A percentile compares a stretch with the other conserved stretches of the same genome.
Evolutionary conservation across 1,284 basidiomycete genomes (phyloP).

Genomic region (Ceratobasidium sp.): DNA sequence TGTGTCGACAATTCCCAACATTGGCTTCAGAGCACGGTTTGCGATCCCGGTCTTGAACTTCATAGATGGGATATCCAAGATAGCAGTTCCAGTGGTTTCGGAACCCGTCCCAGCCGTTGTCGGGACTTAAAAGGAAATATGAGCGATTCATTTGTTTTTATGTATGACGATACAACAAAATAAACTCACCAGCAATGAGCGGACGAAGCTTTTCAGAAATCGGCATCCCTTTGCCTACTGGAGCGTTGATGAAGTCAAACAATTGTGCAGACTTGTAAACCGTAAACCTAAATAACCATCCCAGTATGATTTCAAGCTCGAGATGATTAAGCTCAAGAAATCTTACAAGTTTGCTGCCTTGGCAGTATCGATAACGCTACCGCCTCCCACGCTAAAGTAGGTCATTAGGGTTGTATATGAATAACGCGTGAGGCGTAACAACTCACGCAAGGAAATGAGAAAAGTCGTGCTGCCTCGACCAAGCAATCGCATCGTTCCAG

Average conservation of each 20-base stretch:
- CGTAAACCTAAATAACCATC: constrained; percentile 62
- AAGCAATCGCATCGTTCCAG: constrained; percentile 86
- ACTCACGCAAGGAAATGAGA: constrained; percentile 91
- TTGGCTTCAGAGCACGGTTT: constrained; percentile 87
- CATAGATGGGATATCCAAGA: constrained; percentile 78
- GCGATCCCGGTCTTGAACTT: constrained; percentile 98
- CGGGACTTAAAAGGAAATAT: constrained; percentile 63
- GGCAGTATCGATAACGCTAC: constrained; percentile 94
- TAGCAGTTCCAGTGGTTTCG: constrained; percentile 97
- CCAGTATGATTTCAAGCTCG: constrained; percentile 12
- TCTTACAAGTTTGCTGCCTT: constrained; percentile 89
- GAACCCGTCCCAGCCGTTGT: constrained; percentile 98
- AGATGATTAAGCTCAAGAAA: constrained; percentile 25
- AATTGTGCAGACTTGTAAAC: constrained; percentile 92
- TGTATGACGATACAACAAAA: too few relatives aligned
- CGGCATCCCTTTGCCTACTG: constrained; percentile 90
- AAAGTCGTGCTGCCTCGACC: constrained; percentile 85
- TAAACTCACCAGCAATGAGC: constrained; percentile 75
- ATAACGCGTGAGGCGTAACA: not conserved
- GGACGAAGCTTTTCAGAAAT: constrained; percentile 80
- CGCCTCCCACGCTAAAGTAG: constrained; percentile 80
- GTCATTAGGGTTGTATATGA: constrained; percentile 11
- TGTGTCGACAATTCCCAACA: constrained; percentile 86
- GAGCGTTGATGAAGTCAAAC: constrained; percentile 97
- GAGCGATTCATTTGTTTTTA: too few relatives aligned